Conservation (phyloP, 257 asterid species). For the Primulina huaijiensis region DNA sequence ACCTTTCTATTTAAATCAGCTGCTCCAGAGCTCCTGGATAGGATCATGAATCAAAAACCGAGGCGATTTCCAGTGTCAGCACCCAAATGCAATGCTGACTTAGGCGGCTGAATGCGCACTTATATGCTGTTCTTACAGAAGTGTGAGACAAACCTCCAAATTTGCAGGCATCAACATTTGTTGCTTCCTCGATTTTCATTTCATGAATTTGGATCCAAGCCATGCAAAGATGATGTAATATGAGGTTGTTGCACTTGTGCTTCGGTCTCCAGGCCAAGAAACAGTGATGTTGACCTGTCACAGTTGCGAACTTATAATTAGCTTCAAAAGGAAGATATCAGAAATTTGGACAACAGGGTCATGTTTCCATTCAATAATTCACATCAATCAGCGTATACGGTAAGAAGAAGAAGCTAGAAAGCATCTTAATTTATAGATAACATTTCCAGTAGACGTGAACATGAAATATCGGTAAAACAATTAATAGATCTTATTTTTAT, state of each 20-base stretch:
- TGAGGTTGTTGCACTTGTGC: constrained; percentile 42
- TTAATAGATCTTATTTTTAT: too few species aligned
- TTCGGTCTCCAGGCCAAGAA: constrained; percentile 64
- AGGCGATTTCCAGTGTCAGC: not conserved
- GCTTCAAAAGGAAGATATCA: not conserved
- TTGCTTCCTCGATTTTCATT: constrained; percentile 17
- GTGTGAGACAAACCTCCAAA: constrained; percentile 5
- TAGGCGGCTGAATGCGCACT: not conserved
- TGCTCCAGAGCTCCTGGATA: not conserved
- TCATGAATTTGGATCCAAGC: constrained; percentile 40
- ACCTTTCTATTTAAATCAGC: constrained; percentile 3
- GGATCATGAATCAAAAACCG: not conserved
- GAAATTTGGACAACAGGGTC: not conserved
- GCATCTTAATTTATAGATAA: not conserved
- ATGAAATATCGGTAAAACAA: too few species aligned
- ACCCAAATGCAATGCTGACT: not conserved
- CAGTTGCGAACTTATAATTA: not conserved
- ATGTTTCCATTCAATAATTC: not conserved
- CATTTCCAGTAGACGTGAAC: not conserved
- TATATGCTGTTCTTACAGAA: not conserved
- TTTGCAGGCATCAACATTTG: constrained; percentile 8
- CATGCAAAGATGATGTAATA: constrained; percentile 34
- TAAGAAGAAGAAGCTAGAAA: not conserved
- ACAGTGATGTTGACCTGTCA: constrained; percentile 55
- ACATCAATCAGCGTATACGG: not conserved